Evolutionary conservation across 2,329 filamentous ascomycete genomes (phyloP), one percentile per base, ranked within the genome.

Genomic region (Cryphonectria japonica): DNA sequence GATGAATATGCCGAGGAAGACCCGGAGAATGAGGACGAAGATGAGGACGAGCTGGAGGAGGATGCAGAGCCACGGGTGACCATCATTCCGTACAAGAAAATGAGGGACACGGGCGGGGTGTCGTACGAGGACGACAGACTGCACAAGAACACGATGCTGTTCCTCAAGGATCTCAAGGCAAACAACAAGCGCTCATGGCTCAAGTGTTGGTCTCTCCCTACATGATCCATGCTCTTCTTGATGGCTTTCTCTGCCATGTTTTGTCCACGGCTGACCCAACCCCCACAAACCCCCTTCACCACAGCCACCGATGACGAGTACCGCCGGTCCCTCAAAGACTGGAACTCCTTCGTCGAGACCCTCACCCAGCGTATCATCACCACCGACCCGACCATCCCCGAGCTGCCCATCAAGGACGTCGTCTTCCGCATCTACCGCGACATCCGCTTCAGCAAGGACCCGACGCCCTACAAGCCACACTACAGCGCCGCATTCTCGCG

Each of bases 361-460:
- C 84, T 96, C 54, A 93, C 92, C 0, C 85, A 91, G 72, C 91
- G 89, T 73, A 85, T 97, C 68, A 87, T 88, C 29, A 89, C 91
- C 71, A 85, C 87, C 54, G 95, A 98, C 78, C 89, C 92, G 69
- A 97, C 94, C 0, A 89, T 97, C 59, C 95, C 95, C 0, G 94
- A 97, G 76, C 83, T 97, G 32, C 95, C 95, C 1, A 84, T 91
- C 68, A 96, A 97, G 80, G 94, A 97, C 78, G 84, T 97, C 75
- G 89, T 94, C 64, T 97, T 95, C 79, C 91, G 94, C 72, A 96
- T 97, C 71, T 94, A 97, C 80, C 87, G 94, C 76, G 94, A 97
- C 76, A 87, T 96, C 60, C 89, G 94, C 69, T 97, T 97, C 82
- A 92, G 87, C 77, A 92, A 93, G 75, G 91, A 97, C 77, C 92